Evolutionary conservation across 2,329 filamentous ascomycete genomes (phyloP).

Genomic region (Talaromyces albobiverticillius): DNA sequence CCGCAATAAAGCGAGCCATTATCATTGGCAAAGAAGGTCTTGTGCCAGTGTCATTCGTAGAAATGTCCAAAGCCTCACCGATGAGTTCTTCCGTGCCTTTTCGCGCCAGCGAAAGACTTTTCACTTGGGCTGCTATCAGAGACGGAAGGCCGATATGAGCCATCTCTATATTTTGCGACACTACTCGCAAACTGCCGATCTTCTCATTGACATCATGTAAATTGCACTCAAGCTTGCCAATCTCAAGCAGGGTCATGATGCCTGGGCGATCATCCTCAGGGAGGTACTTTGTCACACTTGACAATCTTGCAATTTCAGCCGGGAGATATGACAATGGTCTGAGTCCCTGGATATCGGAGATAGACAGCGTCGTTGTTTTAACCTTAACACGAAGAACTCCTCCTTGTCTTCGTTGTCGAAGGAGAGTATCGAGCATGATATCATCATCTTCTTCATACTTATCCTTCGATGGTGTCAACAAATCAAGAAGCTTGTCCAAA

Average conservation of each 20-base stretch:
- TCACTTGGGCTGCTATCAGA: slow-evolving; percentile 73
- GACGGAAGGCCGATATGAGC: slow-evolving; percentile 84
- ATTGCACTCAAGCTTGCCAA: slow-evolving; percentile 62
- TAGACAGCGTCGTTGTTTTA: slow-evolving; percentile 60
- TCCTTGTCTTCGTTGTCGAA: slow-evolving; percentile 83
- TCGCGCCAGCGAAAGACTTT: slow-evolving; percentile 59
- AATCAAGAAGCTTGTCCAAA: slow-evolving; percentile 73
- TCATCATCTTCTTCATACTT: slow-evolving; percentile 88
- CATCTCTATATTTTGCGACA: slow-evolving; percentile 63
- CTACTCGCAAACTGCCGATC: slow-evolving; percentile 63
- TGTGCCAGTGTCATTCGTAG: slow-evolving; percentile 18
- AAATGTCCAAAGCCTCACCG: slow-evolving; percentile 53
- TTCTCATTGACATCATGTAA: slow-evolving; percentile 65
- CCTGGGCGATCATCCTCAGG: slow-evolving; percentile 94
- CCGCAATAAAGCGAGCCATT: slow-evolving; percentile 86
- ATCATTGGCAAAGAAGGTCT: slow-evolving; percentile 57
- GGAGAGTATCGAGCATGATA: slow-evolving; percentile 87
- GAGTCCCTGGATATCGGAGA: slow-evolving; percentile 64
- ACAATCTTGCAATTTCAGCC: slow-evolving; percentile 76
- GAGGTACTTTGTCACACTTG: slow-evolving; percentile 87
- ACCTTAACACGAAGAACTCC: slow-evolving; percentile 72
- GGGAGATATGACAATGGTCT: slow-evolving; percentile 67
- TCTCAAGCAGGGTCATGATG: slow-evolving; percentile 67
- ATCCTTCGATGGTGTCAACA: slow-evolving; percentile 88
- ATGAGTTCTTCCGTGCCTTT: slow-evolving; percentile 71